Conservation (phyloP, 495 filamentous ascomycete species). For the Pseudomonodictys pantanalensis region DNA sequence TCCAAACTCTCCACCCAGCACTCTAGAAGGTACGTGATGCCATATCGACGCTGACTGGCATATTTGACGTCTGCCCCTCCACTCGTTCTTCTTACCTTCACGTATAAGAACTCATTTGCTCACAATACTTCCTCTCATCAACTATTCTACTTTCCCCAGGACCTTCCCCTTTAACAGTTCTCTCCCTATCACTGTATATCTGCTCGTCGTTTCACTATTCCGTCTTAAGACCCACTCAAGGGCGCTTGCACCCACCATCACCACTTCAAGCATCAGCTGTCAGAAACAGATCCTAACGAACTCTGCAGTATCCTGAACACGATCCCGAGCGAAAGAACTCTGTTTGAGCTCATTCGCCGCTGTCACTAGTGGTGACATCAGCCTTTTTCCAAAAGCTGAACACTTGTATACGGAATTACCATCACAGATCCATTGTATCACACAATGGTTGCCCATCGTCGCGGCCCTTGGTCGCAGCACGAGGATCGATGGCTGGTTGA, state of each 20-base stretch:
- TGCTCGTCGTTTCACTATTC: not conserved
- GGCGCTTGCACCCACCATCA: not conserved
- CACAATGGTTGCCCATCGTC: constrained; percentile 54
- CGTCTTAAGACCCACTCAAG: not conserved
- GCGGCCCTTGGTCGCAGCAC: constrained; percentile 83
- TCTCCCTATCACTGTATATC: not conserved
- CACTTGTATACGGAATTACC: no score
- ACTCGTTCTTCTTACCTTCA: not conserved
- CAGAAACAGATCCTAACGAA: not conserved
- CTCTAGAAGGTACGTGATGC: not conserved
- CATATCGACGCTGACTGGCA: not conserved
- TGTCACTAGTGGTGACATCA: no score
- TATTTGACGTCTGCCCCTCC: not conserved
- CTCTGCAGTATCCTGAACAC: not conserved
- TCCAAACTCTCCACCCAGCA: not conserved
- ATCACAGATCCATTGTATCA: no score
- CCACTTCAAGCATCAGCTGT: not conserved
- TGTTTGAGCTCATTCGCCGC: no score
- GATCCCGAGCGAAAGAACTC: no score
- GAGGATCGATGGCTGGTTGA: constrained; percentile 73
- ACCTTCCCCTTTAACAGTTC: not conserved
- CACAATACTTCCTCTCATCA: not conserved
- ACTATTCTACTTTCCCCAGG: not conserved
- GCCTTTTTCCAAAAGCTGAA: no score
- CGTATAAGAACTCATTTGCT: no score